Evolutionary conservation across 148 eudicot genomes (phyloP).

Genomic region (Spergularia bocconei): DNA sequence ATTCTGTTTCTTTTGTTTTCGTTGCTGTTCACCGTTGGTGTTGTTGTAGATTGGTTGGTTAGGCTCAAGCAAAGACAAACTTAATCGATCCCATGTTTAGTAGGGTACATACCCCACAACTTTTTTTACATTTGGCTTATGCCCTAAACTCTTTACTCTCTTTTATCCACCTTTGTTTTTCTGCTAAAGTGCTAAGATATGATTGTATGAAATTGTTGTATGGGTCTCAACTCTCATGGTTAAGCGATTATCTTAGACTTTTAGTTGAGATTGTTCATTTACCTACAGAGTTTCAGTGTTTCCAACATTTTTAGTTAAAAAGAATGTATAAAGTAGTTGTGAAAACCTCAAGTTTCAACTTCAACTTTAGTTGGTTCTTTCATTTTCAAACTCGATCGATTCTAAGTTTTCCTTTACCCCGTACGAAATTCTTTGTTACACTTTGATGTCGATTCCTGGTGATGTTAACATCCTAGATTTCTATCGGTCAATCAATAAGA

Average conservation of each 20-base stretch:
- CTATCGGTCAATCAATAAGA: no score
- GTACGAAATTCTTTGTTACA: neutral
- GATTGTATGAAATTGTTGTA: no score
- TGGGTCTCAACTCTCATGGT: neutral
- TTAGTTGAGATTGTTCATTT: no score
- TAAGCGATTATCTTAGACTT: no score
- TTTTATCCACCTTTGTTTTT: no score
- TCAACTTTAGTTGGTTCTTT: neutral
- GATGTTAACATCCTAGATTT: neutral
- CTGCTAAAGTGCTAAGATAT: no score
- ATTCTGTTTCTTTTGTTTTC: neutral
- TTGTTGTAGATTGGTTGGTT: slow-evolving; percentile 26
- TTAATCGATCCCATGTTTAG: no score
- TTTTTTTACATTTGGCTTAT: neutral
- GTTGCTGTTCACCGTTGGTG: slow-evolving; percentile 12
- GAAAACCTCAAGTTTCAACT: no score
- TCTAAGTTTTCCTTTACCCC: neutral
- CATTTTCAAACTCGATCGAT: neutral
- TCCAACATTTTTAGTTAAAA: no score
- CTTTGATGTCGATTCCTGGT: slow-evolving; percentile 5
- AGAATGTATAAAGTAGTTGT: no score
- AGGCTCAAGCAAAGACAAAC: neutral
- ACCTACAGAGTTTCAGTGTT: no score
- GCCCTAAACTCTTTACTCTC: neutral
- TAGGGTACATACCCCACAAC: no score